These are phyloP conservation scores for Xeromyces bisporus DNA, from an alignment of 495 filamentous ascomycete genomes.

Conservation along the genomic window DNA sequence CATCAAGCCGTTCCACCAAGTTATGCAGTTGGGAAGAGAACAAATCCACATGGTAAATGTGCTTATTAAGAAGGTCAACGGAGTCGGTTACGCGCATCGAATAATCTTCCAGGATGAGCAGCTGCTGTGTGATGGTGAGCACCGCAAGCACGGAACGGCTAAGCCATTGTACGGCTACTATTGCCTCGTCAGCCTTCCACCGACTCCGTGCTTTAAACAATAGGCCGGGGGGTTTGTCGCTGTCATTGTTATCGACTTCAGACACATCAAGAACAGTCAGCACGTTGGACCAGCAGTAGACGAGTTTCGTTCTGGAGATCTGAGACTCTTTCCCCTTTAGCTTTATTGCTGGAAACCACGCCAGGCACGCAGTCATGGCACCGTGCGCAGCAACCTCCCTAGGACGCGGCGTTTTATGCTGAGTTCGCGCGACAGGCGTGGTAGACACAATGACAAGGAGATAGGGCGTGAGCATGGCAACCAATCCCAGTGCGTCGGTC, in stretches of 20 bases:
- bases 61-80: constrained; percentile 78
- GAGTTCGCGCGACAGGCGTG: constrained; percentile 86
- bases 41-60: constrained; percentile 79
- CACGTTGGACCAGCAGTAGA: constrained; percentile 96
- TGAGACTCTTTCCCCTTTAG: constrained; percentile 54
- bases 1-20: constrained; percentile 75
- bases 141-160: constrained; percentile 84
- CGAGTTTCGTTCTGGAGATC: constrained; percentile 50
- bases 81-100: constrained; percentile 82
- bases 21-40: constrained; percentile 71
- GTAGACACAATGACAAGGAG: constrained; percentile 92
- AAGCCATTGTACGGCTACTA: constrained; percentile 93
- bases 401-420: constrained; percentile 77
- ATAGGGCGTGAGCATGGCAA: constrained; percentile 92
- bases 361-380: constrained; percentile 79
- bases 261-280: constrained; percentile 81
- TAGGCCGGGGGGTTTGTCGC: constrained; percentile 53
- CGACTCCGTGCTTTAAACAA: constrained; percentile 69
- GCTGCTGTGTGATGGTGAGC: constrained; percentile 78
- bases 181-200: constrained; percentile 89
- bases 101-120: constrained; percentile 83
- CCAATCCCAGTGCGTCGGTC: constrained; percentile 77
- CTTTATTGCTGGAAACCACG: constrained; percentile 94
- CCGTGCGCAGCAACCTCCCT: constrained; percentile 82
- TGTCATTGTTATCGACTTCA: constrained; percentile 44